These are phyloP conservation scores for Paramecium pentaurelia DNA, from an alignment of 73 alveolate species.

Conservation along the genomic window DNA sequence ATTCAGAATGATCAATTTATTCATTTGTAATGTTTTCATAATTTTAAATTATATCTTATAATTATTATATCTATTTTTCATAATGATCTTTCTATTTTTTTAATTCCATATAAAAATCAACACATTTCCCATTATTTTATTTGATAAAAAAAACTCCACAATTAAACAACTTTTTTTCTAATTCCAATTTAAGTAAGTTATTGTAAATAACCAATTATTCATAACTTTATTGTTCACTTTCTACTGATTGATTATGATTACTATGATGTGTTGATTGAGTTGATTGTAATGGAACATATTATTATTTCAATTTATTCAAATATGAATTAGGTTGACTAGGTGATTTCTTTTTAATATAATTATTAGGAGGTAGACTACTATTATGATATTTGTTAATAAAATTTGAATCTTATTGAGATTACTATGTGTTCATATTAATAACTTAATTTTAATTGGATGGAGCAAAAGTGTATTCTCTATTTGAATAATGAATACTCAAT, in stretches of 20 bases:
- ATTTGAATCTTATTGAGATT: background rate
- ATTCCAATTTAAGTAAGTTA: background rate
- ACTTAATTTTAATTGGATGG: background rate
- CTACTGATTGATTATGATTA: background rate
- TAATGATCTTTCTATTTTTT: background rate
- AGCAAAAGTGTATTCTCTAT: background rate
- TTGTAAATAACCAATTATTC: background rate
- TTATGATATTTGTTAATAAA: background rate
- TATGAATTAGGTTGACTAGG: background rate
- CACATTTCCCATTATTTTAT: background rate
- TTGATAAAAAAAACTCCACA: background rate
- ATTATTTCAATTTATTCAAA: background rate
- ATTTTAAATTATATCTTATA: background rate
- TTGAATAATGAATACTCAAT: background rate
- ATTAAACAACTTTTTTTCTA: background rate
- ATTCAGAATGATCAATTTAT: background rate
- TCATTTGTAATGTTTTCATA: background rate
- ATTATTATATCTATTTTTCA: background rate
- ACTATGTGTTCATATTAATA: background rate
- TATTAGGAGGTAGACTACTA: background rate
- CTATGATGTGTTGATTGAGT: background rate
- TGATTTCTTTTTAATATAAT: background rate
- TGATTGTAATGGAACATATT: background rate
- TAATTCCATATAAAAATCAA: background rate
- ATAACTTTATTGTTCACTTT: background rate